Conservation (phyloP, 768 basidiomycete genomes). For the Mycena metata region DNA sequence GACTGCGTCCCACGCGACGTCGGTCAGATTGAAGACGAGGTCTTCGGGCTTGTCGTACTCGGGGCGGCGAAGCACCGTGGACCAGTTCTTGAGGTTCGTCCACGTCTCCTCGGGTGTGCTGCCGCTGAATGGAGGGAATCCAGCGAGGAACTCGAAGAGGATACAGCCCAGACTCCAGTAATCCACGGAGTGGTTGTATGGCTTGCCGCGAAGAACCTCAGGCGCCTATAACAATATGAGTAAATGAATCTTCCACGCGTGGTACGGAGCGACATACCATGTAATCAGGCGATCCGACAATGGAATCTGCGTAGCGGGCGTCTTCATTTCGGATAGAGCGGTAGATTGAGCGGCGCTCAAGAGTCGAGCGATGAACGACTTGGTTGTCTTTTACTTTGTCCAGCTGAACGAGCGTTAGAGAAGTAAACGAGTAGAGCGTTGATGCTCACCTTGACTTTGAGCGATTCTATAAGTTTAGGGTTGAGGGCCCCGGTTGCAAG, state of each 20-base stretch:
- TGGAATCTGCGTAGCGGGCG: constrained; percentile 94
- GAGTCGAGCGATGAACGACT: constrained; percentile 89
- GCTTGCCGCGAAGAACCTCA: constrained; percentile 92
- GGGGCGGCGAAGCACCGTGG: constrained; percentile 89
- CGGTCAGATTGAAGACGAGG: constrained; percentile 94
- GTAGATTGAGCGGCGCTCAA: constrained; percentile 96
- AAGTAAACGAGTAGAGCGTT: not conserved
- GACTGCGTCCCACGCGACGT: constrained; percentile 95
- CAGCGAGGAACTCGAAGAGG: constrained; percentile 95
- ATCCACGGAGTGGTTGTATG: constrained; percentile 96
- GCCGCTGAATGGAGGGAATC: constrained; percentile 98
- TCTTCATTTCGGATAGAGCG: constrained; percentile 92
- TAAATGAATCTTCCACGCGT: not conserved
- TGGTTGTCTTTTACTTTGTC: constrained; percentile 97
- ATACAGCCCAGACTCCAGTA: constrained; percentile 99
- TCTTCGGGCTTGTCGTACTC: constrained; percentile 97
- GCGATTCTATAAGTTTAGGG: constrained; percentile 92
- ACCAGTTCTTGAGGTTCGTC: constrained; percentile 99
- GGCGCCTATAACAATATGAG: constrained; percentile 65
- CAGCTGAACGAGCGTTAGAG: constrained; percentile 63
- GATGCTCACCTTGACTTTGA: constrained; percentile 85
- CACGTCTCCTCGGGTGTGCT: constrained; percentile 97
- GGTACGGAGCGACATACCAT: constrained; percentile 66
- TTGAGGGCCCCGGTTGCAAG: constrained; percentile 96
- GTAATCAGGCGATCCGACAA: constrained; percentile 98